Conservation (phyloP, 2,329 filamentous ascomycete species). For the Aspergillus caelatus region DNA sequence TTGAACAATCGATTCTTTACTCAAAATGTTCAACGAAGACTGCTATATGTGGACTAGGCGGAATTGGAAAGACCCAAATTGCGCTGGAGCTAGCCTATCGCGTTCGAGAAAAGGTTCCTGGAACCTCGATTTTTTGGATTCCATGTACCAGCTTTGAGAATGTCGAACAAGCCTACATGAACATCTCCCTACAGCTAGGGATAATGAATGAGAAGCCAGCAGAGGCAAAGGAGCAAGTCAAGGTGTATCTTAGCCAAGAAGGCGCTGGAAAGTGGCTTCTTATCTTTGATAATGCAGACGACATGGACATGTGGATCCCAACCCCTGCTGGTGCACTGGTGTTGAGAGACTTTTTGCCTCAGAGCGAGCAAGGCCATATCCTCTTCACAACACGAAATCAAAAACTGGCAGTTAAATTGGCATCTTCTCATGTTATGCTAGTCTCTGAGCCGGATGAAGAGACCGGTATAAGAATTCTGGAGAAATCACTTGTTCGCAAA, state of each 20-base stretch:
- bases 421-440: neutral
- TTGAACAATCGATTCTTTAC: no score
- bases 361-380: conserved; percentile 25
- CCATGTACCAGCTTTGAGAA: conserved; percentile 24
- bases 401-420: conserved; percentile 22
- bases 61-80: conserved; percentile 4
- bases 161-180: conserved; percentile 25
- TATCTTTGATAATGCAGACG: conserved; percentile 29
- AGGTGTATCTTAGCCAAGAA: neutral
- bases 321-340: conserved; percentile 3
- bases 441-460: no score
- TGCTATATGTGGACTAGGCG: neutral
- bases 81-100: neutral
- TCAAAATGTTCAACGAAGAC: neutral
- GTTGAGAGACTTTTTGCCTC: conserved; percentile 16
- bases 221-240: neutral
- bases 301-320: conserved; percentile 22
- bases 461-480: no score
- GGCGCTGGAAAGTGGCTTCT: conserved; percentile 21
- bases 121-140: conserved; percentile 6
- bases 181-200: no score
- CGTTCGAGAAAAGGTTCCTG: neutral
- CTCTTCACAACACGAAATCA: conserved; percentile 32
- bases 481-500: no score
- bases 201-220: conserved; percentile 5